Evolutionary conservation across 2,329 filamentous ascomycete genomes (phyloP), one percentile per base, ranked within the genome.

Genomic region (Pseudocercospora cruenta): DNA sequence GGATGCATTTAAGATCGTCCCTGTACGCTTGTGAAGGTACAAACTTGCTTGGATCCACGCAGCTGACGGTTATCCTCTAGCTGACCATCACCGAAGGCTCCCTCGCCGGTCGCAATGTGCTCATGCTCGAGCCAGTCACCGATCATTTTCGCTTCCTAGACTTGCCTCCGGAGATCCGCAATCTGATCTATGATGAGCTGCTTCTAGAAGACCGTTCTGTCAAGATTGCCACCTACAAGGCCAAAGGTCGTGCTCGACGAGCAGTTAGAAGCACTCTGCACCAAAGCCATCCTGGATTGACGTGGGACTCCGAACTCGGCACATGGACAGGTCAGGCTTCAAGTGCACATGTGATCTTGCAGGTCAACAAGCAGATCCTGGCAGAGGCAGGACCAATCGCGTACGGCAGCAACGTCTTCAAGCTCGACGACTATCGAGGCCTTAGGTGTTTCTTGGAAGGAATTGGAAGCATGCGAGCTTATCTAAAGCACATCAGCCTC

Each of bases 91-190:
- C 55, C 2, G 12, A 66, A 22, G 69, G 71, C 2, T 60, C 61
- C 2, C 62, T 67, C 26, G 58, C 63, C 14, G 69, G 68, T 2
- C 66, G 62, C 19, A 58, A 67, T 5, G 47, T 69, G 22, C 51
- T 72, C 12, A 31, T 72, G 12, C 45, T 71, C 7, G 63, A 70
- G 47, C 68, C 69, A 22, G 67, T 69, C 26, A 62, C 65, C 3
- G 54, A 68, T 1, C 55, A 47, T 24, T 68, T 68, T 39, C 66
- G 60, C 22, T 65, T 68, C 9, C 8, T 65, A 39, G 63, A 68
- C 19, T 62, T 73, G 33, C 69, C 70, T 9, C 21, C 67, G 2
- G 71, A 73, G 54, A 64, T 73, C 21, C 67, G 69, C 53, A 67
- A 64, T 39, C 68, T 71, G 62, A 65, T 73, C 24, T 69, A 70